Evolutionary conservation across 805 yeast genomes (phyloP).

Genomic region (Suhomyces tanzawaensis): DNA sequence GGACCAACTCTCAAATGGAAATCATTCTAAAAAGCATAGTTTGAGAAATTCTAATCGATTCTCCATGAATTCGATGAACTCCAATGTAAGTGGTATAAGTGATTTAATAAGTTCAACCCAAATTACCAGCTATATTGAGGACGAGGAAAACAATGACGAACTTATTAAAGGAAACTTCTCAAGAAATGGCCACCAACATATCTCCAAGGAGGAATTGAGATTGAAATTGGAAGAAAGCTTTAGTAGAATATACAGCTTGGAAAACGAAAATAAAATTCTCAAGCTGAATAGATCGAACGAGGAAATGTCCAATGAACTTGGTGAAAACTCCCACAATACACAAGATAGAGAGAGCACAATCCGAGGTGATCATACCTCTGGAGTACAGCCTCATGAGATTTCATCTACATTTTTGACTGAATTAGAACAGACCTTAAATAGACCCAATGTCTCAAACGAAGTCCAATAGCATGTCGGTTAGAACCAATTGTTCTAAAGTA

Average conservation of each 20-base stretch:
- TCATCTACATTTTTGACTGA: conserved; percentile 14
- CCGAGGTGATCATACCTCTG: no score
- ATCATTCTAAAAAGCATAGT: conserved; percentile 9
- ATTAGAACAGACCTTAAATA: conserved; percentile 12
- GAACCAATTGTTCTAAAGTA: no score
- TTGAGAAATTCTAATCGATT: conserved; percentile 35
- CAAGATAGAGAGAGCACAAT: background rate
- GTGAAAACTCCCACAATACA: background rate
- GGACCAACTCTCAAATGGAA: conserved; percentile 31
- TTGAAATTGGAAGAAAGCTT: conserved; percentile 38
- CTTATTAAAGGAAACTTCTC: conserved; percentile 38
- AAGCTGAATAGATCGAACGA: conserved; percentile 9
- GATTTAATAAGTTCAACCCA: conserved; percentile 47
- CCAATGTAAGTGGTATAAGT: conserved; percentile 45
- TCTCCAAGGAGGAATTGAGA: conserved; percentile 34
- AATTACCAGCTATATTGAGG: conserved; percentile 37
- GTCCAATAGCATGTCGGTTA: no score
- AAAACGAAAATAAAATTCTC: conserved; percentile 25
- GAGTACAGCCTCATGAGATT: background rate
- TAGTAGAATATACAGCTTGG: conserved; percentile 33
- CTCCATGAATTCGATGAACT: conserved; percentile 51
- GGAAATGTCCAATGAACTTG: background rate
- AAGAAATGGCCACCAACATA: conserved; percentile 4
- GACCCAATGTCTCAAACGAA: background rate
- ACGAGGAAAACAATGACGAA: conserved; percentile 14